phyloP scores from a whole-genome alignment of 2,329 filamentous ascomycete genomes.

The Fusarium haematococcum region DNA sequence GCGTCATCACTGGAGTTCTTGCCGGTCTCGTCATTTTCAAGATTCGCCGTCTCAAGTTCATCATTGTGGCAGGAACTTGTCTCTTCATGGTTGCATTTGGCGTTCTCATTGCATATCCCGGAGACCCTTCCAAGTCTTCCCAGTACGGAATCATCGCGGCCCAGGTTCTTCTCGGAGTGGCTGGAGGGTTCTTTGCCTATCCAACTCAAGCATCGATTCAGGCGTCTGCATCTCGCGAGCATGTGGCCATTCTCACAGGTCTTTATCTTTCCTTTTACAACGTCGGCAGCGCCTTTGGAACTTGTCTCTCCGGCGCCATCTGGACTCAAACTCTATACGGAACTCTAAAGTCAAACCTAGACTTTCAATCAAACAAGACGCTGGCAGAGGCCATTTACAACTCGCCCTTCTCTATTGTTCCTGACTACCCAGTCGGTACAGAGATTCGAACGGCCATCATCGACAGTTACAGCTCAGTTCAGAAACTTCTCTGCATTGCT shows the following conservation, averaged over 20 bases:
- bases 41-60: constrained; percentile 66
- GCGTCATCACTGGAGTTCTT: constrained; percentile 65
- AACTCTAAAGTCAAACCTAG: constrained; percentile 47
- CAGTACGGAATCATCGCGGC: constrained; percentile 66
- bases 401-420: constrained; percentile 50
- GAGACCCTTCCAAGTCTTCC: constrained; percentile 55
- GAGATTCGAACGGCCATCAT: constrained; percentile 58
- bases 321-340: constrained; percentile 56
- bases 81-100: constrained; percentile 68
- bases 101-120: constrained; percentile 66
- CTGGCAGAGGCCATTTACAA: constrained; percentile 53
- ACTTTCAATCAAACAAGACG: constrained; percentile 50
- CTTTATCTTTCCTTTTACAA: constrained; percentile 57
- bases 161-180: constrained; percentile 68
- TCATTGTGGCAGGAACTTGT: constrained; percentile 67
- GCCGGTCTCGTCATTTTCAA: constrained; percentile 64
- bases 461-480: constrained; percentile 57
- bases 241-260: constrained; percentile 54
- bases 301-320: constrained; percentile 54
- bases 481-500: constrained; percentile 58
- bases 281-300: constrained; percentile 56
- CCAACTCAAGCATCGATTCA: constrained; percentile 56
- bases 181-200: constrained; percentile 67
- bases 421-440: constrained; percentile 55
- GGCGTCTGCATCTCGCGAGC: constrained; percentile 51